A percentile compares a stretch with the other conserved stretches of the same genome.
phyloP scores from a whole-genome alignment of 169 alveolate species.

The Plasmodium adleri region DNA sequence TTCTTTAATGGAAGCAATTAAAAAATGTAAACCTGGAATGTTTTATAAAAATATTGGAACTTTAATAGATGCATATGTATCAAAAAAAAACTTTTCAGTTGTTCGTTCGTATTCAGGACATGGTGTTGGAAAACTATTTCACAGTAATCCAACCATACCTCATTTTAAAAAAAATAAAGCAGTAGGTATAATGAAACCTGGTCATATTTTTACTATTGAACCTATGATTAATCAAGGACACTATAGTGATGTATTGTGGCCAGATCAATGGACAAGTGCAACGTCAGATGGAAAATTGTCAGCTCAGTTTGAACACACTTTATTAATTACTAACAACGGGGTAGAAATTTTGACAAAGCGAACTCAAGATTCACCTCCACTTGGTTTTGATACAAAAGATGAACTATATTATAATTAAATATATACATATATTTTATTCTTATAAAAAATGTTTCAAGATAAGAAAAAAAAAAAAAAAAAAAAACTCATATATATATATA shows the following conservation, averaged over 20 bases:
- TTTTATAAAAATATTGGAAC: conserved; percentile 98
- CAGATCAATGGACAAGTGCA: conserved; percentile 99
- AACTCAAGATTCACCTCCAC: conserved; percentile 93
- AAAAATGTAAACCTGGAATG: conserved; percentile 96
- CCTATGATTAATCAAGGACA: conserved; percentile 99
- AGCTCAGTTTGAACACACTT: conserved; percentile 99
- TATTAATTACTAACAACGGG: conserved; percentile 95
- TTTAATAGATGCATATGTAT: conserved; percentile 89
- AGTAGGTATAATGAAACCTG: conserved; percentile 95
- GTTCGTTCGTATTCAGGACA: conserved; percentile 98
- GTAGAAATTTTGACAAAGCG: conserved; percentile 96
- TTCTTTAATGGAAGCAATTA: conserved; percentile 90
- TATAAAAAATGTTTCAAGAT: too few relatives aligned
- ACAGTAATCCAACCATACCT: conserved; percentile 96
- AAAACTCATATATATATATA: not conserved
- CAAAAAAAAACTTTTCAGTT: conserved; percentile 87
- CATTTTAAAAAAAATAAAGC: conserved; percentile 99
- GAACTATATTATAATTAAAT: conserved; percentile 17
- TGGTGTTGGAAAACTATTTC: conserved; percentile 98
- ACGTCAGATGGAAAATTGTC: conserved; percentile 94
- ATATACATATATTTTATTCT: too few relatives aligned
- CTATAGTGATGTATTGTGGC: conserved; percentile 96
- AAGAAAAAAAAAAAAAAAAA: too few relatives aligned
- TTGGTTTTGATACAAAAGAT: conserved; percentile 86
- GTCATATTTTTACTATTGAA: conserved; percentile 99